Evolutionary conservation across 129 eudicot species (phyloP), one percentile per base, ranked within the genome.

Genomic region (Gnaphalium uliginosum): DNA sequence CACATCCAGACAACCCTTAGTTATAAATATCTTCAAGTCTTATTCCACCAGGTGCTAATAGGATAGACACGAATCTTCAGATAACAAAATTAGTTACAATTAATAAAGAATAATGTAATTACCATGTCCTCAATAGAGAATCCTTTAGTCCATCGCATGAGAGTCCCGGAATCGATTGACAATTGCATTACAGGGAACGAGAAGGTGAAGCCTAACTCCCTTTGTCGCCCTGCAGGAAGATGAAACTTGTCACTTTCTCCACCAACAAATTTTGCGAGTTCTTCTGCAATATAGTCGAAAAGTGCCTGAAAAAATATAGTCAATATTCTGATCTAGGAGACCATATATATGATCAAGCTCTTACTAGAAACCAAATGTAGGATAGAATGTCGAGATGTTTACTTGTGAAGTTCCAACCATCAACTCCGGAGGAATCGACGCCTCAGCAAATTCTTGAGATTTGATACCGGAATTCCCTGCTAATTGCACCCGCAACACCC

Each of bases 191-290:
- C 99, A 0, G 99, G 97, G 72, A 94, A 94, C 7, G 96, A 94
- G 86, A 94, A 94, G 46, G 97, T 94, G 85, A 94, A 94, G 24
- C 99, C 99, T 13, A 94, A 72, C 81, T 94, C 98, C 87, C 98
- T 84, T 76, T 87, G 88, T 59, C 83, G 83, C 4, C 89, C 92
- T 15, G 84, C 62, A 51, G 85, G 81, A 69, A 86, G 93, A 73
- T 81, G 75, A 78, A 85, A 94, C 73, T 72, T 86, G 3, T 84
- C 83, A 70, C 88, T 90, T 87, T 94, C 96, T 69, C 69, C 86
- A 61, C 70, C 75, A 58, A 89, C 90, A 76, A 94, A 90, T 74
- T 81, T 81, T 35, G 96, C 90, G 27, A 94, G 96, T 79, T 82
- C 92, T 51, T 82, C 83, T 19, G 93, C 97, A 68, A 94, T 94